Evolutionary conservation across 2,329 filamentous ascomycete species (phyloP).

Genomic region (Cladobotryum protrusum): DNA sequence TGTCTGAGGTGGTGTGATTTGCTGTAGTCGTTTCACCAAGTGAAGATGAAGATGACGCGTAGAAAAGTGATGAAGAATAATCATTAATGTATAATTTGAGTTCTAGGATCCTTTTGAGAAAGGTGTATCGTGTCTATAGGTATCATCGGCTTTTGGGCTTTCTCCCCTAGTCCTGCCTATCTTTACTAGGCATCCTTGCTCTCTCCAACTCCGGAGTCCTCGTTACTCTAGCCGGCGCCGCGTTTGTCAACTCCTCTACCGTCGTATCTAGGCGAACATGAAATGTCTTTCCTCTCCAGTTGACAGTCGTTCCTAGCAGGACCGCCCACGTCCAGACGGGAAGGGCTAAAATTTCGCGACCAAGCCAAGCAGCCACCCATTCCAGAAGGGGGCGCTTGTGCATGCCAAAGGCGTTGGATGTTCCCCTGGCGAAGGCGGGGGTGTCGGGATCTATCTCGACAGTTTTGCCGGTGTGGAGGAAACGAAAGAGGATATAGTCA

Average conservation of each 20-base stretch:
- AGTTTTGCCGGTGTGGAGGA: slow-evolving; percentile 66
- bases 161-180: slow-evolving; percentile 18
- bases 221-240: slow-evolving; percentile 4
- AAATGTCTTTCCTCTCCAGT: slow-evolving; percentile 81
- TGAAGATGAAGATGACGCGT: too few species aligned
- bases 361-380: slow-evolving; percentile 80
- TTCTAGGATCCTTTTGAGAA: too few species aligned
- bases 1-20: too few species aligned
- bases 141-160: neutral
- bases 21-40: too few species aligned
- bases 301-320: slow-evolving; percentile 77
- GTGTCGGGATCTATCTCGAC: slow-evolving; percentile 67
- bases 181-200: slow-evolving; percentile 19
- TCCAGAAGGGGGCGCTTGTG: slow-evolving; percentile 53
- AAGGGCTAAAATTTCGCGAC: slow-evolving; percentile 72
- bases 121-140: neutral
- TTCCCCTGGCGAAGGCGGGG: slow-evolving; percentile 62
- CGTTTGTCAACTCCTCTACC: slow-evolving; percentile 44
- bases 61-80: too few species aligned
- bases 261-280: slow-evolving; percentile 78
- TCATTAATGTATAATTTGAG: too few species aligned
- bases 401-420: slow-evolving; percentile 29
- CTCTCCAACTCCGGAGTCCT: slow-evolving; percentile 18
- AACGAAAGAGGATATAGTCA: slow-evolving; percentile 68
- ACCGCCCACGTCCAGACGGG: slow-evolving; percentile 91